Evolutionary conservation across 2,329 filamentous ascomycete genomes (phyloP).

Genomic region (Waltergamsia citrina): DNA sequence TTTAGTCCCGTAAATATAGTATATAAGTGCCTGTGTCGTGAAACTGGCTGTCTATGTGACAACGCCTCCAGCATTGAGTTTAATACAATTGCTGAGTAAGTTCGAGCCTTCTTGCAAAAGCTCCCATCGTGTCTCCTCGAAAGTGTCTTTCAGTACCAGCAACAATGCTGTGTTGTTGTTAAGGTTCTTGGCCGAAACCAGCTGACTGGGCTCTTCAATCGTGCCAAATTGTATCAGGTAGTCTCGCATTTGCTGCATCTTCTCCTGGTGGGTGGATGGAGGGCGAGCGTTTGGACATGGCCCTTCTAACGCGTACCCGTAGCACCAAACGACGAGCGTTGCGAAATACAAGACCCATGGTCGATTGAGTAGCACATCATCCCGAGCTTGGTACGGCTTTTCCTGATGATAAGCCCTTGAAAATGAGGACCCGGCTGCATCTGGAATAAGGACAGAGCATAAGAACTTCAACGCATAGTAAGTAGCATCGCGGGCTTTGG

Average conservation of each 20-base stretch:
- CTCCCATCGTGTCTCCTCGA: conserved; percentile 81
- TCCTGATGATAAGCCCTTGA: conserved; percentile 29
- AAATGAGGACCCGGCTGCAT: conserved; percentile 22
- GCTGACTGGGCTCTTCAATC: conserved; percentile 65
- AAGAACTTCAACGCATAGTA: conserved; percentile 90
- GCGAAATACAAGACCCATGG: conserved; percentile 96
- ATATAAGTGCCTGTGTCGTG: too few species aligned
- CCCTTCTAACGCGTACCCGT: conserved; percentile 85
- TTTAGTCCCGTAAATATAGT: too few species aligned
- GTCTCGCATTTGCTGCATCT: conserved; percentile 66
- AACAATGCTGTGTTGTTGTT: conserved; percentile 78
- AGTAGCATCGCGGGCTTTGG: conserved; percentile 79
- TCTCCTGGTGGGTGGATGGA: conserved; percentile 52
- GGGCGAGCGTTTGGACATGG: conserved; percentile 45
- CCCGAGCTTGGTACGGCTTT: conserved; percentile 63
- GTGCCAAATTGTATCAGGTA: conserved; percentile 67
- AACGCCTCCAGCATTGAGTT: conserved; percentile 20
- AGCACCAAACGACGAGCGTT: conserved; percentile 86
- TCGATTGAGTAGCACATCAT: conserved; percentile 83
- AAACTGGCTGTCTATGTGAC: conserved; percentile 10
- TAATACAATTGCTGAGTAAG: conserved; percentile 71
- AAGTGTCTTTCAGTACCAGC: conserved; percentile 72
- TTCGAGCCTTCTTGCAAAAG: conserved; percentile 79
- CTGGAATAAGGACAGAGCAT: conserved; percentile 67
- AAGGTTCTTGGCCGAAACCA: conserved; percentile 63